Percentiles rank a stretch among this genome's conserved stretches.
phyloP scores from a whole-genome alignment of 2,329 filamentous ascomycete genomes.

The Trichoderma semiorbis region DNA sequence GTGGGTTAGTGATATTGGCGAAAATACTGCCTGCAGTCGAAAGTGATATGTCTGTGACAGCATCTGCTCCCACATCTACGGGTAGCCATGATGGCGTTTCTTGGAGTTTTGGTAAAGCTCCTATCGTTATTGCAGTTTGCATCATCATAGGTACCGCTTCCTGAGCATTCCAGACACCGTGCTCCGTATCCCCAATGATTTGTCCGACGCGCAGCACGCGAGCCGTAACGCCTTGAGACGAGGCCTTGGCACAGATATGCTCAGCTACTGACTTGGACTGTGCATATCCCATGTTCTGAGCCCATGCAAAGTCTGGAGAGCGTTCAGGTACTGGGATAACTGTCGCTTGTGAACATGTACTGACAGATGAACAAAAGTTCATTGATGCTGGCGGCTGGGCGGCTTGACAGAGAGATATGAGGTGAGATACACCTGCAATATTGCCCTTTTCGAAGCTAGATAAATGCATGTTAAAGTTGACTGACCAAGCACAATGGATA shows the following conservation, averaged over 20 bases:
- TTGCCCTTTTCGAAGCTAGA: constrained; percentile 39
- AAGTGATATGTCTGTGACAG: neutral
- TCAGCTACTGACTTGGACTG: constrained; percentile 40
- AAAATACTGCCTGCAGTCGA: neutral
- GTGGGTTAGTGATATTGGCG: neutral
- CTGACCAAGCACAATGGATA: constrained; percentile 53
- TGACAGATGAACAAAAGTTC: constrained; percentile 11
- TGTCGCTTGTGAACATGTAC: neutral
- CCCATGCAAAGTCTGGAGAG: constrained; percentile 34
- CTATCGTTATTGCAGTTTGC: constrained; percentile 41
- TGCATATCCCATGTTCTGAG: constrained; percentile 42
- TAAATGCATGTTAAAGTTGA: constrained; percentile 55
- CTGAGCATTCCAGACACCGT: constrained; percentile 48
- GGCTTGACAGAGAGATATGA: neutral
- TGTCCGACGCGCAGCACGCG: constrained; percentile 47
- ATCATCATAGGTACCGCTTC: constrained; percentile 53
- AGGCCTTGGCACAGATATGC: constrained; percentile 37
- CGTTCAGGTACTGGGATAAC: constrained; percentile 2
- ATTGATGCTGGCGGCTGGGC: neutral
- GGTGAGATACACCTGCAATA: neutral
- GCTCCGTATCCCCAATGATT: constrained; percentile 44
- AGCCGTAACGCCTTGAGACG: constrained; percentile 30
- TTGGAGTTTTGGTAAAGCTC: constrained; percentile 38
- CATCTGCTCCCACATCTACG: neutral
- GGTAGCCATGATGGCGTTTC: constrained; percentile 7